Evolutionary conservation across 2,329 filamentous ascomycete species (phyloP), one percentile per base, ranked within the genome.

Genomic region (Lachnellula subtilissima): DNA sequence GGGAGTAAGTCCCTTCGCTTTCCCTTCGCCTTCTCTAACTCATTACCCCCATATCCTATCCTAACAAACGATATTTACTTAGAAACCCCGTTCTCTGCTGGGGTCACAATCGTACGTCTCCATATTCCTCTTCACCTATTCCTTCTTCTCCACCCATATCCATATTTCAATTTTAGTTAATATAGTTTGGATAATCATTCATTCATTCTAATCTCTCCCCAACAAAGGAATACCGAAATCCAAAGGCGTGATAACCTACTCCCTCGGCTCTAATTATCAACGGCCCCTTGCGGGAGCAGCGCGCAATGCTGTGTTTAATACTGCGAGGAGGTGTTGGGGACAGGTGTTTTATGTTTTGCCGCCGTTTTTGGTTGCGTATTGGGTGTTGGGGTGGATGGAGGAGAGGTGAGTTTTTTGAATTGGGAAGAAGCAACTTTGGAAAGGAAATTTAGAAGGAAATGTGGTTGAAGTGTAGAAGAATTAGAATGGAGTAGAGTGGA

Each of bases 331-430:
- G 67, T 87, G 86, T 75, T 85, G 84, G 73, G 75, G 80, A 66
- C 92, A 97, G 80, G 84, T 94, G 65, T 84, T 96, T 66, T 97
- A 91, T 82, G 86, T 91, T 75, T 80, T 85, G n/a, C 88, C 93
- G 55, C 87, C 91, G 40, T 77, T 95, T 67, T 66, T 93, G 61
- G 74, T 78, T 64, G 91, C 82, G 64, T 97, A 96, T 78, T 85
- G 86, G 70, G 70, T 84, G 64, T 87, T 97, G 85, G 77, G 87
- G 71, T 97, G 93, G 93, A 91, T 91, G 63, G 86, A 82, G 69
- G 85, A 96, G 76, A 84, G 85, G 93, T 97, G 83, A 67, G 84
- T 75, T 65, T 23, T 40, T 5, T 8, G n/a, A 14, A n/a, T 7
- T 28, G 6, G 25, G 8, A 9, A 32, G 25, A 25, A 25, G 25